Evolutionary conservation across 768 basidiomycete species (phyloP).

Genomic region (Asterophora parasitica): DNA sequence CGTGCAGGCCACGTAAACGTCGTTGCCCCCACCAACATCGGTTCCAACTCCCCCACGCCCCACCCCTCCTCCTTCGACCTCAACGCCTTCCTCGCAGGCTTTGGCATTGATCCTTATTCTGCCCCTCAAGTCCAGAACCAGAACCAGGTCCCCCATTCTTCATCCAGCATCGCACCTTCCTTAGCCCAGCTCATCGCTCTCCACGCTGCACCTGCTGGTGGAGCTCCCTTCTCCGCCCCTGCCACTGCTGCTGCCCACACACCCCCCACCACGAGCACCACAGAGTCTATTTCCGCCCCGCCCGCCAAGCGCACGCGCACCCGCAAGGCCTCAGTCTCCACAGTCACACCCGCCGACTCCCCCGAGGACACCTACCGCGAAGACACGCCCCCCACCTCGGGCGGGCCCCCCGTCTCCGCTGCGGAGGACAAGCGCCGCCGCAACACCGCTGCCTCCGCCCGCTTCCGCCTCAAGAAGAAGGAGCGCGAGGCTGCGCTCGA

Average conservation of each 20-base stretch:
- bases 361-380: conserved; percentile 23
- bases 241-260: conserved; percentile 21
- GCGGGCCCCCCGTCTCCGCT: conserved; percentile 35
- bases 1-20: conserved; percentile 58
- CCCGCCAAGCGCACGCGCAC: conserved; percentile 53
- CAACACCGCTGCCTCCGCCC: conserved; percentile 90
- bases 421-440: conserved; percentile 90
- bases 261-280: conserved; percentile 18
- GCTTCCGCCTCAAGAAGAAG: conserved; percentile 95
- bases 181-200: conserved; percentile 69
- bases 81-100: conserved; percentile 31
- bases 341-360: conserved; percentile 24
- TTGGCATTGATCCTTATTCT: conserved; percentile 41
- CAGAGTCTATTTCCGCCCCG: conserved; percentile 24
- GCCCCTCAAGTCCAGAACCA: conserved; percentile 26
- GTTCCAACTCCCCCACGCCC: conserved; percentile 30
- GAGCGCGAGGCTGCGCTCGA: conserved; percentile 90
- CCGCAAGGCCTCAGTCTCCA: conserved; percentile 42
- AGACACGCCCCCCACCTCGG: conserved; percentile 21
- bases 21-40: conserved; percentile 43
- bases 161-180: conserved; percentile 40
- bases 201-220: conserved; percentile 30
- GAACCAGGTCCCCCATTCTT: conserved; percentile 16
- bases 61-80: conserved; percentile 35
- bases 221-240: conserved; percentile 13